A percentile compares a stretch with the other conserved stretches of the same genome.
Evolutionary conservation across 345 rosid genomes (phyloP).

Genomic region (Hypericum androsaemum): DNA sequence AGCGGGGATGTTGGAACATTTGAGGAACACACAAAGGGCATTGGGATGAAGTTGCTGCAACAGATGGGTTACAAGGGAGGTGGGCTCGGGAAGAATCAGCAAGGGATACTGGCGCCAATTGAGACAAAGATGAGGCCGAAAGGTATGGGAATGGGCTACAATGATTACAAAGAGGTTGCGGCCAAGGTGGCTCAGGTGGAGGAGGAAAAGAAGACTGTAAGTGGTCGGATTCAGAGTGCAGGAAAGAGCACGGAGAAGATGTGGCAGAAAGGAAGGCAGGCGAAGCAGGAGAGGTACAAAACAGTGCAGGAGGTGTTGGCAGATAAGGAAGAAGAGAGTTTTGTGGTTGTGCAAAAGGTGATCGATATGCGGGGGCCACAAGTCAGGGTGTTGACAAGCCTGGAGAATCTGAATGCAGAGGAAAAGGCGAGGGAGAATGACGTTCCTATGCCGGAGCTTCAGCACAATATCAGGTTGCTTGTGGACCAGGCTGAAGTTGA

Average conservation of each 20-base stretch:
- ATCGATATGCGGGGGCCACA: slow-evolving; percentile 94
- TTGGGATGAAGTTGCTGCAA: slow-evolving; percentile 73
- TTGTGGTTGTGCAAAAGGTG: slow-evolving; percentile 75
- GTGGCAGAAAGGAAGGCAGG: slow-evolving; percentile 58
- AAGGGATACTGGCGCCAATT: slow-evolving; percentile 76
- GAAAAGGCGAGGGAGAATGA: slow-evolving; percentile 75
- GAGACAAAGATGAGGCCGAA: slow-evolving; percentile 88
- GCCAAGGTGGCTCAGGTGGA: slow-evolving; percentile 41
- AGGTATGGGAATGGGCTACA: slow-evolving; percentile 88
- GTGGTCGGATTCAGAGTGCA: slow-evolving; percentile 17
- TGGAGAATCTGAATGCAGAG: slow-evolving; percentile 86
- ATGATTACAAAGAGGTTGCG: slow-evolving; percentile 59
- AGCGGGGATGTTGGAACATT: slow-evolving; percentile 47
- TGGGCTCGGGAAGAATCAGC: slow-evolving; percentile 76
- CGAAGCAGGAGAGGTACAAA: slow-evolving; percentile 28
- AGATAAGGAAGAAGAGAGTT: slow-evolving; percentile 65
- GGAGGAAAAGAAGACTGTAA: slow-evolving; percentile 38
- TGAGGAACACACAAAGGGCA: slow-evolving; percentile 74
- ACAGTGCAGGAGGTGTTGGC: slow-evolving; percentile 71
- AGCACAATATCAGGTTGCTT: slow-evolving; percentile 65
- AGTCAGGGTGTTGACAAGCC: slow-evolving; percentile 67
- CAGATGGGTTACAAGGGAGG: slow-evolving; percentile 92
- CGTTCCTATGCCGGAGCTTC: slow-evolving; percentile 93
- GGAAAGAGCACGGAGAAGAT: slow-evolving; percentile 40
- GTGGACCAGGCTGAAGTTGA: slow-evolving; percentile 77